A percentile compares a stretch with the other conserved stretches of the same genome.
Evolutionary conservation across 179 eudicot species (phyloP).

Genomic region (Silene coronaria): DNA sequence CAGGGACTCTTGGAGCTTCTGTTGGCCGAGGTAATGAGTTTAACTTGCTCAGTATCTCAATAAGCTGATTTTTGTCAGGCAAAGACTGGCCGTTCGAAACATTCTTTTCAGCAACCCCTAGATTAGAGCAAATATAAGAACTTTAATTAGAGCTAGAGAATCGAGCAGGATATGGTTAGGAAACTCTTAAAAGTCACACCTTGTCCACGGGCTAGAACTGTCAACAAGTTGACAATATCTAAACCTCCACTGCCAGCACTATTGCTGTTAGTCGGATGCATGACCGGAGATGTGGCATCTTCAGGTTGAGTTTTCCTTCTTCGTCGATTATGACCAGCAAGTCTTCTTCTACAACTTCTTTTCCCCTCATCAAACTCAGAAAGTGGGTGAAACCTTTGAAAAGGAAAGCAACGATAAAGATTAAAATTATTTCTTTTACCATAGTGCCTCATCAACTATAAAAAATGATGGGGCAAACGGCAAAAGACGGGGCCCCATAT

Average conservation of each 20-base stretch:
- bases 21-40: constrained; percentile 52
- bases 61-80: constrained; percentile 56
- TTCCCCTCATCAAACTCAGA: constrained; percentile 90
- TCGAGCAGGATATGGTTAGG: background rate
- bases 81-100: constrained; percentile 29
- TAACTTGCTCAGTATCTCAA: constrained; percentile 59
- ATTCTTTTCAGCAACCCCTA: constrained; percentile 49
- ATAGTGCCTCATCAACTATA: too few relatives aligned
- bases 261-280: constrained; percentile 44
- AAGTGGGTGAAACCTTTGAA: constrained; percentile 72
- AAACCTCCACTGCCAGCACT: constrained; percentile 48
- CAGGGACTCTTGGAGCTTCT: constrained; percentile 29
- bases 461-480: too few relatives aligned
- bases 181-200: constrained; percentile 32
- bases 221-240: constrained; percentile 62
- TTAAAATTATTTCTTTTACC: too few relatives aligned
- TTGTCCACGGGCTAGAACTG: constrained; percentile 59
- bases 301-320: constrained; percentile 85
- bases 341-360: constrained; percentile 84
- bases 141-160: background rate
- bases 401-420: background rate
- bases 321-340: constrained; percentile 81
- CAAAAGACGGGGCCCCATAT: constrained; percentile 8
- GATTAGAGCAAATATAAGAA: constrained; percentile 11
- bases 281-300: constrained; percentile 41